Evolutionary conservation across 108 stramenopile genomes (phyloP).

Genomic region (Cylindrotheca closterium): DNA sequence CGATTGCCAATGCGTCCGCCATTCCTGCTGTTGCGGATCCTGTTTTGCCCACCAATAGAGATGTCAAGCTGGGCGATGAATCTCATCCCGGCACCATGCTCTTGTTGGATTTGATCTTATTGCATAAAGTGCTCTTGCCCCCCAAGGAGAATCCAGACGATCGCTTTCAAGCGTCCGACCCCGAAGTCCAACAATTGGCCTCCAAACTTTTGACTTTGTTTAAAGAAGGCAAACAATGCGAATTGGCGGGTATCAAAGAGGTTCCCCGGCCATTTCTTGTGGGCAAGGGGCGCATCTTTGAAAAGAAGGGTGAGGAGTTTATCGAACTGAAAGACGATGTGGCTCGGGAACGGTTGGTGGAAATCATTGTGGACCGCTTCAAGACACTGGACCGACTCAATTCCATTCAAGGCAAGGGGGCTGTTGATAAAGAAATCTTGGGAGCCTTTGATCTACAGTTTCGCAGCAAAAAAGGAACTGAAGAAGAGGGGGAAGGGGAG

Average conservation of each 20-base stretch:
- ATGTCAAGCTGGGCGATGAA: constrained; percentile 21
- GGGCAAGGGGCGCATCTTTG: constrained; percentile 30
- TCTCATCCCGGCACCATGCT: constrained; percentile 29
- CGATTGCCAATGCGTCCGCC: too few species aligned
- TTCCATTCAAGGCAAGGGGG: background rate
- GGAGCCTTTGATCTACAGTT: background rate
- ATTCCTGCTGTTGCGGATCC: too few species aligned
- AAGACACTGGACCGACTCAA: background rate
- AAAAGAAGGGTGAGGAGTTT: constrained; percentile 2
- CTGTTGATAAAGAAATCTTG: constrained; percentile 1
- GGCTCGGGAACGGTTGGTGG: background rate
- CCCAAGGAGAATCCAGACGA: background rate
- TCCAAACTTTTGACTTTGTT: constrained; percentile 18
- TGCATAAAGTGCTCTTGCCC: constrained; percentile 30
- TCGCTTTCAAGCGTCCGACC: background rate
- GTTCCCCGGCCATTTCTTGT: constrained; percentile 44
- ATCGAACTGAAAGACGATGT: constrained; percentile 18
- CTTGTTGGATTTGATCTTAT: constrained; percentile 32
- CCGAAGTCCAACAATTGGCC: constrained; percentile 28
- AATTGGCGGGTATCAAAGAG: constrained; percentile 43
- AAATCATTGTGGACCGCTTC: constrained; percentile 11
- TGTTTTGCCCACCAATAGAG: constrained; percentile 14
- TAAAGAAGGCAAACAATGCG: constrained; percentile 28
- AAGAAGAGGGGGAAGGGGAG: background rate
- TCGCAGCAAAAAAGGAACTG: background rate